Evolutionary conservation across 306 rosid genomes (phyloP).

Genomic region (Medicago ruthenica): DNA sequence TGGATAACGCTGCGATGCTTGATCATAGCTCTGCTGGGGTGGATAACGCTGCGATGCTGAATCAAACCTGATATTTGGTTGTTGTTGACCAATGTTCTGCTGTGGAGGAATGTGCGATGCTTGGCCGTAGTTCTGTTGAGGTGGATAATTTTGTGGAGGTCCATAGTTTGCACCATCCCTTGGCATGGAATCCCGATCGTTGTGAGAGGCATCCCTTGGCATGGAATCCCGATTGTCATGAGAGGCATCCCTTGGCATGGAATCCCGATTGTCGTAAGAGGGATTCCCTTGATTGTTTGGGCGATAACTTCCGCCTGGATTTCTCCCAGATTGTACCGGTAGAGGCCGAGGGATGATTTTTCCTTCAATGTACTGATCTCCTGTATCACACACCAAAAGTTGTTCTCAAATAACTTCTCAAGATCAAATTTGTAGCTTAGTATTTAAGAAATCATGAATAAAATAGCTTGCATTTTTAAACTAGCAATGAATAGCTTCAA

Average conservation of each 20-base stretch:
- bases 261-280: conserved; percentile 51
- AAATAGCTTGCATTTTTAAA: neutral
- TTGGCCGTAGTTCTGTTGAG: conserved; percentile 45
- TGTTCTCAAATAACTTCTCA: neutral
- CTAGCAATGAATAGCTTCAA: conserved; percentile 17
- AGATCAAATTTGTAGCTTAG: conserved; percentile 15
- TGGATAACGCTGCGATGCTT: no score
- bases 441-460: conserved; percentile 1
- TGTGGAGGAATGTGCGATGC: conserved; percentile 48
- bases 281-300: conserved; percentile 56
- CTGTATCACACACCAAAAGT: conserved; percentile 48
- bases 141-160: conserved; percentile 53
- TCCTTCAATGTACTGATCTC: conserved; percentile 87
- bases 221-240: conserved; percentile 47
- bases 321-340: conserved; percentile 73
- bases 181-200: conserved; percentile 52
- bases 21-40: conserved; percentile 42
- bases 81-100: conserved; percentile 48
- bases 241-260: conserved; percentile 54
- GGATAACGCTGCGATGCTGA: conserved; percentile 37
- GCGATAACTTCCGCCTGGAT: conserved; percentile 52
- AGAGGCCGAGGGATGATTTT: conserved; percentile 86
- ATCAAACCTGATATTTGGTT: conserved; percentile 35
- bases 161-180: conserved; percentile 63
- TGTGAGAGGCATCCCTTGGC: conserved; percentile 62